Conservation (phyloP, 371 early-diverging fungal genomes). For the Lichtheimia ornata region DNA sequence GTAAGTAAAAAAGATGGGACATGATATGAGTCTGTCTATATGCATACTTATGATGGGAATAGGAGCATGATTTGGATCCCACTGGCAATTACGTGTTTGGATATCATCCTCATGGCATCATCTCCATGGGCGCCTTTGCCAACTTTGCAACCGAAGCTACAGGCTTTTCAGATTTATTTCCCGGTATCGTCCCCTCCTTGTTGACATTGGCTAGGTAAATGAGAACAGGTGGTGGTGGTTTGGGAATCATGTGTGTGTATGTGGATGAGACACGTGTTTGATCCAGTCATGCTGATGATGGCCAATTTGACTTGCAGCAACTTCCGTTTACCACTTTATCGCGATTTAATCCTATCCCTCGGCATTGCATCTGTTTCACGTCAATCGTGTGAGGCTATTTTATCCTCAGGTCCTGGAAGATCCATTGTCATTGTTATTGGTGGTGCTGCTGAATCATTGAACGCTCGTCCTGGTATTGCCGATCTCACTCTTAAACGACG, state of each 20-base stretch:
- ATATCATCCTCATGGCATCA: slow-evolving; percentile 85
- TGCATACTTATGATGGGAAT: neutral
- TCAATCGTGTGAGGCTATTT: slow-evolving; percentile 69
- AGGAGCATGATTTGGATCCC: slow-evolving; percentile 78
- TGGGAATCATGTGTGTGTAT: neutral
- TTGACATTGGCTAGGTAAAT: slow-evolving; percentile 52
- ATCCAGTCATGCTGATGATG: neutral
- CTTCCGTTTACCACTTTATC: slow-evolving; percentile 75
- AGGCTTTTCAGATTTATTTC: slow-evolving; percentile 63
- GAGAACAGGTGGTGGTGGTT: neutral
- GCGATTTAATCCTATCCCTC: slow-evolving; percentile 69
- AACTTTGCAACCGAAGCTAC: slow-evolving; percentile 81
- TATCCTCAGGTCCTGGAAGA: slow-evolving; percentile 76
- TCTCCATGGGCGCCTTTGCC: slow-evolving; percentile 79
- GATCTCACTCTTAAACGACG: slow-evolving; percentile 73
- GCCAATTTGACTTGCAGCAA: slow-evolving; percentile 26
- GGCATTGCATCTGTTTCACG: slow-evolving; percentile 82
- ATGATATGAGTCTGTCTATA: too few relatives aligned
- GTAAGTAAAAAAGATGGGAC: slow-evolving; percentile 28
- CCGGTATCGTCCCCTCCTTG: slow-evolving; percentile 66
- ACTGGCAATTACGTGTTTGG: slow-evolving; percentile 76
- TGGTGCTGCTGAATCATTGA: slow-evolving; percentile 78
- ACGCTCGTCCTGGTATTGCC: slow-evolving; percentile 62
- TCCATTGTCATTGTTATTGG: slow-evolving; percentile 81
- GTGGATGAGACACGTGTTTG: neutral